Percentiles rank a stretch among this genome's conserved stretches.
Evolutionary conservation across 805 yeast genomes (phyloP).

Genomic region (Suhomyces sp.): DNA sequence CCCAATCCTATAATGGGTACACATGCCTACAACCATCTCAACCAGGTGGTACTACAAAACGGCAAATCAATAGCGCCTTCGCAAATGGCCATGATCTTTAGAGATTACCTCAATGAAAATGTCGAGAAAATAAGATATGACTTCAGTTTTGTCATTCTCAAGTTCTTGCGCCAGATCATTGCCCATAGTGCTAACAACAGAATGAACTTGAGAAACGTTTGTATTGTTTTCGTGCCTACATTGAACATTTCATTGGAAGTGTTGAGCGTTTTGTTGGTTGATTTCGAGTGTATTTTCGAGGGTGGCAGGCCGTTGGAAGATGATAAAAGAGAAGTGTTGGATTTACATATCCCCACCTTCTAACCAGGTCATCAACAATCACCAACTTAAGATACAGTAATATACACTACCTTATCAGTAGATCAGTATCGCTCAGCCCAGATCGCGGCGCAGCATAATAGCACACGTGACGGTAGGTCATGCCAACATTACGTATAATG

Average conservation of each 20-base stretch:
- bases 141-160: slow-evolving; percentile 62
- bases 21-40: slow-evolving; percentile 33
- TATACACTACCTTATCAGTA: background rate
- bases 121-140: slow-evolving; percentile 58
- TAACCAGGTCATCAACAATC: slow-evolving; percentile 9
- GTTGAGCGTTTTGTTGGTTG: slow-evolving; percentile 56
- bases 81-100: slow-evolving; percentile 24
- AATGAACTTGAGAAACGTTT: slow-evolving; percentile 77
- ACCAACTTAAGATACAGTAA: background rate
- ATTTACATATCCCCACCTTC: slow-evolving; percentile 51
- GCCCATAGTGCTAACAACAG: slow-evolving; percentile 62
- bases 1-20: slow-evolving; percentile 68
- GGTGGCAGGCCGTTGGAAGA: slow-evolving; percentile 43
- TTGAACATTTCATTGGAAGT: slow-evolving; percentile 63
- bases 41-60: slow-evolving; percentile 17
- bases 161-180: slow-evolving; percentile 62
- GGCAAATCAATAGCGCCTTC: slow-evolving; percentile 14
- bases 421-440: background rate
- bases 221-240: slow-evolving; percentile 82
- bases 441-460: background rate
- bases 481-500: background rate
- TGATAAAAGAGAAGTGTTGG: slow-evolving; percentile 46
- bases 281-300: slow-evolving; percentile 61
- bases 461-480: background rate
- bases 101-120: slow-evolving; percentile 33